Evolutionary conservation across 768 basidiomycete species (phyloP), one percentile per base, ranked within the genome.

Genomic region (Cyclocybe cylindracea): DNA sequence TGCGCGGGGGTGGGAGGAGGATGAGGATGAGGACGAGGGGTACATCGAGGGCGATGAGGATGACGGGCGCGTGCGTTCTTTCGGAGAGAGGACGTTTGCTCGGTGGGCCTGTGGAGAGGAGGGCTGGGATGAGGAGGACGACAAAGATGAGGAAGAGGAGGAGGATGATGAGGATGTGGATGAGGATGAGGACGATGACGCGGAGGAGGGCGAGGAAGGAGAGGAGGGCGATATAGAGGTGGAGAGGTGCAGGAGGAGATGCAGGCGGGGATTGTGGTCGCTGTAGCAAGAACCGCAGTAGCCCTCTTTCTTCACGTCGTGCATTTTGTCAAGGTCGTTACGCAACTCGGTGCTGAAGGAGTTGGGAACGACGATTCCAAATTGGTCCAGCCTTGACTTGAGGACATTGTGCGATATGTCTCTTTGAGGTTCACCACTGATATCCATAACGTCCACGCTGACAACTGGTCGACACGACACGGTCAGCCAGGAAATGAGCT

Each of bases 241-340:
- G 57, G 58, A n/a, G 61, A 58, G 59, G 59, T 9, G 59, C 56
- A 5, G 54, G 51, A 35, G 53, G 58, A 6, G 53, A 53, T 45
- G 59, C 55, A 29, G 34, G 29, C 14, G 57, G 51, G 8, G 58
- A 53, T 35, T 31, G 52, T 88, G 86, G 66, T 87, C 97, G 51
- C 97, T 97, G 59, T 91, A 99, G 71, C 97, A 99, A 5, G 94
- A 96, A 4, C 97, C 97, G 71, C 96, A 98, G 66, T 93, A 95
- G 52, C 76, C 78, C 1, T 72, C 69, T 44, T 79, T 69, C 66
- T 83, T 77, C 65, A 76, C 71, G 52, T 84, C 75, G 56, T 83
- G 85, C 59, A 91, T 70, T 67, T 83, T 87, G 69, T 98, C 95
- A 2, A 95, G 70, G 48, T 99, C 96, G 55, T 93, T 97, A 55